A percentile compares a stretch with the other conserved stretches of the same genome.
These are phyloP conservation scores for Podospora fimiseda DNA, from an alignment of 495 filamentous ascomycete genomes.

Conservation along the genomic window DNA sequence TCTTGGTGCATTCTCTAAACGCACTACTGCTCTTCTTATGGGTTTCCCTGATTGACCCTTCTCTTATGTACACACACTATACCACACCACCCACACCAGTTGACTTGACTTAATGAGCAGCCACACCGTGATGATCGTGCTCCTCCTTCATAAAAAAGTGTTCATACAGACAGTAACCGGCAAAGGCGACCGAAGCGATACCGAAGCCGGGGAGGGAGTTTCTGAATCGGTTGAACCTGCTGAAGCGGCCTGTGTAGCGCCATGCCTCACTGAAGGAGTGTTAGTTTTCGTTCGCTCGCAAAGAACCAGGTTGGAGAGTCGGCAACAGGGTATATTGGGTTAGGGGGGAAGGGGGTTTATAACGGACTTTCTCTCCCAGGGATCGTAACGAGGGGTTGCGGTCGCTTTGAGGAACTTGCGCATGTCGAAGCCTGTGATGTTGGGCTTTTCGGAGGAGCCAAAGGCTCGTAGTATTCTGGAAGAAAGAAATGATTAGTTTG, in stretches of 20 bases:
- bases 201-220: slow-evolving; percentile 82
- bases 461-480: slow-evolving; percentile 34
- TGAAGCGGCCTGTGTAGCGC: slow-evolving; percentile 86
- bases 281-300: too few relatives aligned
- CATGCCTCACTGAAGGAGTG: slow-evolving; percentile 68
- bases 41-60: too few relatives aligned
- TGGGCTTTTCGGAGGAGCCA: slow-evolving; percentile 39
- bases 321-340: background rate
- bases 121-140: slow-evolving; percentile 56
- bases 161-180: slow-evolving; percentile 82
- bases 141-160: slow-evolving; percentile 70
- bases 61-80: too few relatives aligned
- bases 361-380: slow-evolving; percentile 73
- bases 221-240: slow-evolving; percentile 80
- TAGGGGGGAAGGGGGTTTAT: background rate
- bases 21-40: too few relatives aligned
- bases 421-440: slow-evolving; percentile 81
- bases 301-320: too few relatives aligned
- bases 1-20: too few relatives aligned
- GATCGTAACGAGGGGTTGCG: slow-evolving; percentile 66
- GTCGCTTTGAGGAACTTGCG: slow-evolving; percentile 63
- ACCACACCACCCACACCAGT: too few relatives aligned
- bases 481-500: background rate
- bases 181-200: slow-evolving; percentile 85
- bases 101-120: slow-evolving; percentile 27